These are phyloP conservation scores for Leishmania turanica DNA, from an alignment of 208 protist genomes.

Conservation along the genomic window DNA sequence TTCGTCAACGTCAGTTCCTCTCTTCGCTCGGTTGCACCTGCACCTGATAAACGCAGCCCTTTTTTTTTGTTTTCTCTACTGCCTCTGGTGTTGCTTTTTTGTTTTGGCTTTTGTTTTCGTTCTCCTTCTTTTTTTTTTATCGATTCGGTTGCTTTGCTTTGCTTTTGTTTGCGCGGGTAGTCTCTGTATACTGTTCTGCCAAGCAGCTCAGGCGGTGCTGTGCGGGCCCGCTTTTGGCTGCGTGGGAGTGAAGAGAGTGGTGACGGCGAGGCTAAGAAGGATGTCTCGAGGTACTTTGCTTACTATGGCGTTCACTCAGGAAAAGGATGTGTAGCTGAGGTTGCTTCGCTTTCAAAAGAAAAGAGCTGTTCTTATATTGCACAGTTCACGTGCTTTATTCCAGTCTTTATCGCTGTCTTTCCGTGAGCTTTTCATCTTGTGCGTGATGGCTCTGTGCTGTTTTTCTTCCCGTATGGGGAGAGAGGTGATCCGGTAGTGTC, in stretches of 20 bases:
- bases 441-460: not conserved
- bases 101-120: not conserved
- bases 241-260: not conserved
- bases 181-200: not conserved
- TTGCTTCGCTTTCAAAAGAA: not conserved
- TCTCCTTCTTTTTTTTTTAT: no score
- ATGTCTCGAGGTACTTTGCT: not conserved
- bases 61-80: not conserved
- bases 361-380: not conserved
- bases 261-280: not conserved
- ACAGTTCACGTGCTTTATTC: not conserved
- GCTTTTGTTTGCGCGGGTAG: not conserved
- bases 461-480: no score
- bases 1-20: not conserved
- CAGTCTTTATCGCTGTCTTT: not conserved
- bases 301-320: not conserved
- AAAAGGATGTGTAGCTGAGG: not conserved
- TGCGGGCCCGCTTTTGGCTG: not conserved
- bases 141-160: not conserved
- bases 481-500: not conserved
- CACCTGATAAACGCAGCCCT: no score
- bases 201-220: not conserved
- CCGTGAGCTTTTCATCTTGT: not conserved
- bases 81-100: not conserved
- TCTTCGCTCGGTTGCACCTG: not conserved